Evolutionary conservation across 176 grass and related monocot genomes (phyloP).

Genomic region (Alloteropsis semialata): DNA sequence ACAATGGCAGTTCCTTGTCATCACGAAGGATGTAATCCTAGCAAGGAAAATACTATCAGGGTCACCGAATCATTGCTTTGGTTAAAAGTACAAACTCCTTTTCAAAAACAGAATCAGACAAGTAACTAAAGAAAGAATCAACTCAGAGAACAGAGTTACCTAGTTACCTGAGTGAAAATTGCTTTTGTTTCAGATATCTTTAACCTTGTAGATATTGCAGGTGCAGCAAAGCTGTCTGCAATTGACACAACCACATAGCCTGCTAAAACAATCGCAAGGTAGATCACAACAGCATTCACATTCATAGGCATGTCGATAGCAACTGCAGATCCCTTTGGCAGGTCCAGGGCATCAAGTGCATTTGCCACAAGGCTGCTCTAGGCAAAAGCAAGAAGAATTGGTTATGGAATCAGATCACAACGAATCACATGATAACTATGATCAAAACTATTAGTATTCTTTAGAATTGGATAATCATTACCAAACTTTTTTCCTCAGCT

Average conservation of each 20-base stretch:
- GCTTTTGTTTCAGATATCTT: conserved; percentile 88
- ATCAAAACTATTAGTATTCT: background rate
- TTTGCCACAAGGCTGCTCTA: conserved; percentile 76
- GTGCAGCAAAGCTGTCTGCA: conserved; percentile 95
- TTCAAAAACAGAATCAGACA: background rate
- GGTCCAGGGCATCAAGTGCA: conserved; percentile 65
- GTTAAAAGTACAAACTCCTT: conserved; percentile 4
- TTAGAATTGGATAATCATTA: conserved; percentile 29
- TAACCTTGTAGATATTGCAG: conserved; percentile 74
- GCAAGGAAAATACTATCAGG: conserved; percentile 36
- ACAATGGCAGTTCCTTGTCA: conserved; percentile 85
- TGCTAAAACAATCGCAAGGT: conserved; percentile 81
- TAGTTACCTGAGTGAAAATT: conserved; percentile 93
- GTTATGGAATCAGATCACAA: background rate
- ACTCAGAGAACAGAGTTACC: background rate
- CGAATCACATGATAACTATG: background rate
- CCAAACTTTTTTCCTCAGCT: conserved; percentile 77
- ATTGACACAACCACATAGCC: conserved; percentile 90
- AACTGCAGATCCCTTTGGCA: conserved; percentile 85
- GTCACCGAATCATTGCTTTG: background rate
- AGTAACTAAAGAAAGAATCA: conserved; percentile 1
- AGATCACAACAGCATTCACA: conserved; percentile 75
- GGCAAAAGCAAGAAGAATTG: background rate
- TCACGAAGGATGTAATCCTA: conserved; percentile 91
- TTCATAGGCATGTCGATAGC: conserved; percentile 98